Evolutionary conservation across 805 yeast genomes (phyloP).

Genomic region (Kuraishia molischiana): DNA sequence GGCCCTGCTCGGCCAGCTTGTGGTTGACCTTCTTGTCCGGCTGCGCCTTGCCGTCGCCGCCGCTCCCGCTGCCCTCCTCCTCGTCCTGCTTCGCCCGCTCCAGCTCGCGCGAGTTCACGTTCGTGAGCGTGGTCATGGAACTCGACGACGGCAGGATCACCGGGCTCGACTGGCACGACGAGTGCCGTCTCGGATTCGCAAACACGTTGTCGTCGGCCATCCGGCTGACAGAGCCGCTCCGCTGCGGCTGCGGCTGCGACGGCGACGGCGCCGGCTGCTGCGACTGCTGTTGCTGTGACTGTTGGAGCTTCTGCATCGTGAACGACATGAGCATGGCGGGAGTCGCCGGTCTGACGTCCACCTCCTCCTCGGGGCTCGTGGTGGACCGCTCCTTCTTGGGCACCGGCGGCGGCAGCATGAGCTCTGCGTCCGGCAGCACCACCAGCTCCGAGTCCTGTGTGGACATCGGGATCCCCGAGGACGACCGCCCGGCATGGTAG

Average conservation of each 20-base stretch:
- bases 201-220: conserved; percentile 21
- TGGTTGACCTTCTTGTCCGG: conserved; percentile 59
- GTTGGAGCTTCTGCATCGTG: conserved; percentile 6
- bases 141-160: conserved; percentile 24
- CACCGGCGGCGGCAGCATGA: conserved; percentile 16
- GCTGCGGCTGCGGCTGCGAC: conserved; percentile 6
- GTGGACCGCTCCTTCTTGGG: conserved; percentile 10
- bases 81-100: neutral
- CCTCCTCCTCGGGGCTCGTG: conserved; percentile 12
- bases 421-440: conserved; percentile 8
- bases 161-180: conserved; percentile 22
- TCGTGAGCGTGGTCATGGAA: neutral
- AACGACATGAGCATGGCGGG: conserved; percentile 23
- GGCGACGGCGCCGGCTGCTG: neutral
- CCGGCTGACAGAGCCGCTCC: too few relatives aligned
- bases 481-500: conserved; percentile 2
- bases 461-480: conserved; percentile 4
- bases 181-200: conserved; percentile 19
- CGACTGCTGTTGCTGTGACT: neutral
- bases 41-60: neutral
- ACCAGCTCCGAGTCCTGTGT: conserved; percentile 3
- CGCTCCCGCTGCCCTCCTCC: neutral
- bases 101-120: neutral
- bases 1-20: conserved; percentile 92
- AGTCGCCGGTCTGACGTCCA: conserved; percentile 11